phyloP scores from a whole-genome alignment of 345 rosid species.

The Erucastrum elatum region DNA sequence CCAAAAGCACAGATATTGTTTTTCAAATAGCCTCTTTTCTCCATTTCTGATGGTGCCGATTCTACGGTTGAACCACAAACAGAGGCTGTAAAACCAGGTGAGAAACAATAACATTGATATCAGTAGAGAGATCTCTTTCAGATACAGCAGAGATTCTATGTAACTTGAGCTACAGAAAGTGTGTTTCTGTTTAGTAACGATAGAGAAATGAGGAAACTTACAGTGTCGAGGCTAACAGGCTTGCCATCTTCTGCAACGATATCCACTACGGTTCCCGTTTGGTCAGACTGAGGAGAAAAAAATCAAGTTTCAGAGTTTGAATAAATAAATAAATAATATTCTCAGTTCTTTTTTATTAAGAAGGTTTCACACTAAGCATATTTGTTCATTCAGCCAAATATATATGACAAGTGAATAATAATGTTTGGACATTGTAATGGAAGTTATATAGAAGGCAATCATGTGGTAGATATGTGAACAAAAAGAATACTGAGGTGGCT shows the following conservation, averaged over 20 bases:
- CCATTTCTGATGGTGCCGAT: constrained; percentile 12
- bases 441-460: background rate
- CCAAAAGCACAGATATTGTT: constrained; percentile 17
- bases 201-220: constrained; percentile 40
- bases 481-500: background rate
- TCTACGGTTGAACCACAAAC: constrained; percentile 71
- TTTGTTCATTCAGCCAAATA: background rate
- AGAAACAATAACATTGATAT: background rate
- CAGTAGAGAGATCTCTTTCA: constrained; percentile 6
- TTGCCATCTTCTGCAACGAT: constrained; percentile 75
- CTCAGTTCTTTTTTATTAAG: background rate
- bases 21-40: constrained; percentile 7
- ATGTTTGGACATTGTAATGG: background rate
- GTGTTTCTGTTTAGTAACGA: background rate
- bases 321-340: background rate
- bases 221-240: constrained; percentile 66
- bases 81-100: constrained; percentile 54
- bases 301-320: constrained; percentile 16
- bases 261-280: constrained; percentile 74
- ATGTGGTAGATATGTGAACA: no score
- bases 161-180: background rate
- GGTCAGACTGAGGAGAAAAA: constrained; percentile 57
- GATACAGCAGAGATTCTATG: background rate
- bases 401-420: background rate
- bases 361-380: background rate